Evolutionary conservation across 1,284 basidiomycete species (phyloP), one percentile per base, ranked within the genome.

Genomic region (Tilletia horrida): DNA sequence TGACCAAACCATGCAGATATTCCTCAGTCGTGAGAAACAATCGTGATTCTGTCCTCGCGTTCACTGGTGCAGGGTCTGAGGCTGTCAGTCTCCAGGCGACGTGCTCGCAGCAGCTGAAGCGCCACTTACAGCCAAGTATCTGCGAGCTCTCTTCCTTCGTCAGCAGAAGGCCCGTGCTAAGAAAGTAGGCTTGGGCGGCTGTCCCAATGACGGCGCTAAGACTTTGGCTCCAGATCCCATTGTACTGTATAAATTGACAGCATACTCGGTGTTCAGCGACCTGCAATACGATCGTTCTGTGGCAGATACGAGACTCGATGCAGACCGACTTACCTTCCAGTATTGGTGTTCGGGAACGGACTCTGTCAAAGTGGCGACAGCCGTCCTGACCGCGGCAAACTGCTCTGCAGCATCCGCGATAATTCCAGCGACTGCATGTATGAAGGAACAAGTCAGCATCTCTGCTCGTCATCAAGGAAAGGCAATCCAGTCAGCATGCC

Each of bases 1-100:
- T 71, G 55, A 80, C 75, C 14, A 78, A 44, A 3, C 69, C 69
- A 35, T 80, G 78, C 13, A 81, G 69, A 62, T 80, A 81, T 47
- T 79, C 78, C 50, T 81, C 78, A 0, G 76, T 76, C 0, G 73
- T 50, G 1, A 81, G 66, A 11, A 69, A 50, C 47, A 80, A 42
- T 13, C 66, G 69, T 42, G 69, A 52, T 0, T 42, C 40, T 2
- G 61, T 31, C 14, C 68, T 2, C 0, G 18, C 2, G 13, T 65
- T 25, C 16, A 67, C 61, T 66, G n/a, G n/a, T n/a, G 11, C 13
- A n/a, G 18, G 69, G 21, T 27, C n/a, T 2, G 40, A 11, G 11
- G 4, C 4, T 40, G 35, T 40, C 35, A 40, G 35, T 40, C 35
- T 40, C 6, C n/a, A n/a, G n/a, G n/a, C n/a, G n/a, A n/a, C n/a